Percentiles rank a stretch among this genome's conserved stretches.
These are phyloP conservation scores for Xerocomus brunneocitrinus DNA, from an alignment of 768 basidiomycete genomes.

Conservation along the genomic window DNA sequence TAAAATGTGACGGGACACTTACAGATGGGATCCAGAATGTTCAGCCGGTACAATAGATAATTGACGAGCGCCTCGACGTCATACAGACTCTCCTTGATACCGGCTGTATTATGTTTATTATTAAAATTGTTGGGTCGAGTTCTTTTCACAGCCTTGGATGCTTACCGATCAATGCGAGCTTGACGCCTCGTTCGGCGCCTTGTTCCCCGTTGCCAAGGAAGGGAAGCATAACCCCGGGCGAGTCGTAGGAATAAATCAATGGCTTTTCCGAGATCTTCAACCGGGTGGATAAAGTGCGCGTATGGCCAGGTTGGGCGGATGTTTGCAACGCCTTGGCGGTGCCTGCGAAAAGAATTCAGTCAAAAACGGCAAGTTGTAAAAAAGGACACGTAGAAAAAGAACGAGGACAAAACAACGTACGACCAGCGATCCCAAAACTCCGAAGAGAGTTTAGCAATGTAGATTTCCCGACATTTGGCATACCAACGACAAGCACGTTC, in stretches of 20 bases:
- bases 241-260: constrained; percentile 88
- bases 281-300: constrained; percentile 82
- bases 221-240: constrained; percentile 95
- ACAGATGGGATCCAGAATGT: constrained; percentile 71
- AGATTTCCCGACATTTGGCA: constrained; percentile 99
- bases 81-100: constrained; percentile 91
- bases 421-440: constrained; percentile 79
- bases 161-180: constrained; percentile 90
- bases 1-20: constrained; percentile 27
- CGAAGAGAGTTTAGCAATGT: constrained; percentile 88
- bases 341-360: constrained; percentile 35
- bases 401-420: constrained; percentile 43
- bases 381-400: neutral
- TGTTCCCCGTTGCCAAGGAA: constrained; percentile 82
- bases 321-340: constrained; percentile 88
- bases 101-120: constrained; percentile 48
- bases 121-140: constrained; percentile 2
- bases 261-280: constrained; percentile 81
- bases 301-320: constrained; percentile 86
- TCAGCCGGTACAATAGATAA: constrained; percentile 84
- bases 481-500: constrained; percentile 91
- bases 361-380: neutral
- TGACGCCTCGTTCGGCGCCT: constrained; percentile 89
- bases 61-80: constrained; percentile 79
- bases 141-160: constrained; percentile 19